Percentiles rank a stretch among this genome's conserved stretches.
phyloP scores from a whole-genome alignment of 2,329 filamentous ascomycete genomes.

The Hortaea werneckii region DNA sequence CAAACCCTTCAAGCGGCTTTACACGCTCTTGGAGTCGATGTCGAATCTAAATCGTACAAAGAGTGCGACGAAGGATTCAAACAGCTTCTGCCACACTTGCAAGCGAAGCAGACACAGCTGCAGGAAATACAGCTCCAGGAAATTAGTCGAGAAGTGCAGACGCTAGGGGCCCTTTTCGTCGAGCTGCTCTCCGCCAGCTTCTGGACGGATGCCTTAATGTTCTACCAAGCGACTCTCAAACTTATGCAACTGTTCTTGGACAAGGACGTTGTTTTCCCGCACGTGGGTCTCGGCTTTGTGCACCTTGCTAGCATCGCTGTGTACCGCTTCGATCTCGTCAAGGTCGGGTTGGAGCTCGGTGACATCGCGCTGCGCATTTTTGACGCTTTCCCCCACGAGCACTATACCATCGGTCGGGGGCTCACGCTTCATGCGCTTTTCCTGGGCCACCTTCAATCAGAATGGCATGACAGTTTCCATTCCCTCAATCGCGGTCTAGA shows the following conservation, averaged over 20 bases:
- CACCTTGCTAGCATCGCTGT: slow-evolving; percentile 58
- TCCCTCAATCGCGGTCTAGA: slow-evolving; percentile 58
- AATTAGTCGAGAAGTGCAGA: slow-evolving; percentile 45
- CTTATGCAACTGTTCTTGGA: slow-evolving; percentile 58
- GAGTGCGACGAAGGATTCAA: slow-evolving; percentile 69
- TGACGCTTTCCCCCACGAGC: slow-evolving; percentile 49
- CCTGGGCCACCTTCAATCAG: slow-evolving; percentile 57
- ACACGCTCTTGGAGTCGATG: slow-evolving; percentile 53
- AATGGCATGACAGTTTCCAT: slow-evolving; percentile 48
- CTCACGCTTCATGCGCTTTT: slow-evolving; percentile 61
- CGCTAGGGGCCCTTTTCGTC: slow-evolving; percentile 51
- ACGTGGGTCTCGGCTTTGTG: slow-evolving; percentile 58
- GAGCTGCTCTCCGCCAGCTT: slow-evolving; percentile 62
- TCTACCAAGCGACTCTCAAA: slow-evolving; percentile 59
- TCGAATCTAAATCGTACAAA: slow-evolving; percentile 60
- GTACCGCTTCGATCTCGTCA: slow-evolving; percentile 59
- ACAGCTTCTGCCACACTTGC: slow-evolving; percentile 19
- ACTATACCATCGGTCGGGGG: slow-evolving; percentile 57
- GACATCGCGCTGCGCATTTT: slow-evolving; percentile 54
- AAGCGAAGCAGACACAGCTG: slow-evolving; percentile 8
- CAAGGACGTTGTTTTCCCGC: slow-evolving; percentile 52
- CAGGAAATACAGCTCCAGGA: slow-evolving; percentile 30
- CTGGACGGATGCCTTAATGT: slow-evolving; percentile 63
- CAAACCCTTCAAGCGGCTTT: slow-evolving; percentile 61
- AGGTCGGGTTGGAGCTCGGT: slow-evolving; percentile 57